Conservation (phyloP, 345 rosid species). For the Acer campestre region DNA sequence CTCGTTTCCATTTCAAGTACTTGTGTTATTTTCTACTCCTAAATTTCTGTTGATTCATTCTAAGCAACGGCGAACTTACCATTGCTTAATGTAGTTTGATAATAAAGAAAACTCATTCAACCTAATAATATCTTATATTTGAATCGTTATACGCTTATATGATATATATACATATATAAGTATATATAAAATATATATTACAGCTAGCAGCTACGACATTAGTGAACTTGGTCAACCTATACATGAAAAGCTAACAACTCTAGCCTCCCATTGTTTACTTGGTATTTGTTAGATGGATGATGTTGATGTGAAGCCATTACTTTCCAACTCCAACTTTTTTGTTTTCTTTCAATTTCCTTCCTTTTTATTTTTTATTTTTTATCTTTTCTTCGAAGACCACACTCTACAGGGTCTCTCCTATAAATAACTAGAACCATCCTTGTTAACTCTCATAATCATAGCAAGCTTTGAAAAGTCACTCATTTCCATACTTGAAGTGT, state of each 20-base stretch:
- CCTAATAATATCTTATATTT: no score
- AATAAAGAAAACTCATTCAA: no score
- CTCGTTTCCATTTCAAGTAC: no score
- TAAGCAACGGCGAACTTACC: no score
- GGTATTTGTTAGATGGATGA: neutral
- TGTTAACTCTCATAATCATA: constrained; percentile 23
- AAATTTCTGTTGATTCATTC: neutral
- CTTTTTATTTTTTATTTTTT: neutral
- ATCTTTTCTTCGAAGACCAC: constrained; percentile 20
- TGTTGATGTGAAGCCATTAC: constrained; percentile 19
- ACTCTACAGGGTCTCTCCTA: constrained; percentile 20
- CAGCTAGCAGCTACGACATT: neutral
- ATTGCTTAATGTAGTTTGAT: no score
- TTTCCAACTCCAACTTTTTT: constrained; percentile 46
- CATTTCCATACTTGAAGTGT: neutral
- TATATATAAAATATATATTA: no score
- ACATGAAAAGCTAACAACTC: constrained; percentile 40
- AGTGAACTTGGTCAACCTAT: constrained; percentile 27
- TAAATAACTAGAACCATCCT: constrained; percentile 30
- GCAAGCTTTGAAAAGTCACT: constrained; percentile 6
- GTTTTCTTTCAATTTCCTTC: constrained; percentile 17
- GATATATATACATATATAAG: no score
- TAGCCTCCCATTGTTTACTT: constrained; percentile 21
- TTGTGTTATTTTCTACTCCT: neutral
- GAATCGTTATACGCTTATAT: no score